These are phyloP conservation scores for Leccinellum luteum DNA, from an alignment of 768 basidiomycete species.

Conservation along the genomic window DNA sequence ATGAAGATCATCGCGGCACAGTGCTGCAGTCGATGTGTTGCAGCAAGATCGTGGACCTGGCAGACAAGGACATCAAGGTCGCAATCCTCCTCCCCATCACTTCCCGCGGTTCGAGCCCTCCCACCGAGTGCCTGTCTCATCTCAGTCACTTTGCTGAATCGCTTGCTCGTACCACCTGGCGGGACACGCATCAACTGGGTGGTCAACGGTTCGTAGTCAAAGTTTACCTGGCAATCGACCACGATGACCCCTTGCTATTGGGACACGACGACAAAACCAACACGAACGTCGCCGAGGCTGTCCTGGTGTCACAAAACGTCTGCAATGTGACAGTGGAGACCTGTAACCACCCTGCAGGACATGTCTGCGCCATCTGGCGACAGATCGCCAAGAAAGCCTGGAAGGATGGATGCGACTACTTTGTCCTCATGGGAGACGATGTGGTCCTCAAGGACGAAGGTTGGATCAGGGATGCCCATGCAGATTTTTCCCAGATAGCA, in stretches of 20 bases:
- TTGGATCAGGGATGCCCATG: slow-evolving; percentile 47
- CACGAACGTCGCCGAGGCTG: slow-evolving; percentile 33
- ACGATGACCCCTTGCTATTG: slow-evolving; percentile 44
- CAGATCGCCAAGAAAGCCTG: slow-evolving; percentile 48
- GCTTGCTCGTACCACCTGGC: slow-evolving; percentile 44
- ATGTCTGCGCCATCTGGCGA: slow-evolving; percentile 55
- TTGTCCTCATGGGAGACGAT: slow-evolving; percentile 55
- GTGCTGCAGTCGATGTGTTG: slow-evolving; percentile 24
- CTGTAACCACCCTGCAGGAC: slow-evolving; percentile 41
- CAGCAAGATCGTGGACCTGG: slow-evolving; percentile 42
- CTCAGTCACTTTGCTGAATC: slow-evolving; percentile 44
- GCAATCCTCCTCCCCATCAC: slow-evolving; percentile 60
- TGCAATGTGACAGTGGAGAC: slow-evolving; percentile 34
- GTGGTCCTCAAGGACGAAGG: slow-evolving; percentile 47
- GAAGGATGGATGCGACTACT: slow-evolving; percentile 47
- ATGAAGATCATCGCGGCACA: slow-evolving; percentile 6
- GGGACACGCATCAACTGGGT: slow-evolving; percentile 36
- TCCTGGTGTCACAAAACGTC: slow-evolving; percentile 39
- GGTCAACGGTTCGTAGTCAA: slow-evolving; percentile 34
- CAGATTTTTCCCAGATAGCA: slow-evolving; percentile 38
- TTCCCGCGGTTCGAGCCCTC: slow-evolving; percentile 40
- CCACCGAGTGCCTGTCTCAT: slow-evolving; percentile 39
- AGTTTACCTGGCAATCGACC: slow-evolving; percentile 54
- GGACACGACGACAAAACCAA: slow-evolving; percentile 6
- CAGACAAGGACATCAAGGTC: slow-evolving; percentile 36